phyloP scores from a whole-genome alignment of 805 yeast genomes.

The Nakazawaea peltata region DNA sequence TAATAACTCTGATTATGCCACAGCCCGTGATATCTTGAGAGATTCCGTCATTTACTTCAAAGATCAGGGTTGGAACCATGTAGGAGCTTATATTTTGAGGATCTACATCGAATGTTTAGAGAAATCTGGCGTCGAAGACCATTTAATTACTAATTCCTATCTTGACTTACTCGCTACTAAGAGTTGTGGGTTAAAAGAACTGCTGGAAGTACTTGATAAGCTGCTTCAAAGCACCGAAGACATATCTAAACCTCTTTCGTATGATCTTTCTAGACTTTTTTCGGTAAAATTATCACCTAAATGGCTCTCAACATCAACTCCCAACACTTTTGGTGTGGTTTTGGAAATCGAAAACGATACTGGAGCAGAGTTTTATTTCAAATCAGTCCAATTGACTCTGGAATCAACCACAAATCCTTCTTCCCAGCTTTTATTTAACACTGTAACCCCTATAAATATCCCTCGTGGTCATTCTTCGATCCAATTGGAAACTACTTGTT shows the following conservation, averaged over 20 bases:
- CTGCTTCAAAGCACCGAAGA: no score
- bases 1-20: slow-evolving; percentile 44
- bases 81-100: slow-evolving; percentile 60
- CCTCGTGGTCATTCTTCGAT: no score
- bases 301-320: no score
- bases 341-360: slow-evolving; percentile 24
- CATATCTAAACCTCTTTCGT: no score
- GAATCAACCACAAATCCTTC: no score
- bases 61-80: slow-evolving; percentile 64
- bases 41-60: slow-evolving; percentile 64
- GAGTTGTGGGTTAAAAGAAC: slow-evolving; percentile 11
- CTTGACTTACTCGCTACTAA: slow-evolving; percentile 29
- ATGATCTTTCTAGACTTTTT: no score
- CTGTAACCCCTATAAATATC: no score
- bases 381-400: no score
- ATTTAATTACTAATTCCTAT: slow-evolving; percentile 29
- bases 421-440: no score
- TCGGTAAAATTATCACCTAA: no score
- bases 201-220: slow-evolving; percentile 12
- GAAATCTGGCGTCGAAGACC: slow-evolving; percentile 19
- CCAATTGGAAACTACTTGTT: no score
- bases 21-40: slow-evolving; percentile 55
- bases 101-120: slow-evolving; percentile 65
- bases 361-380: no score
- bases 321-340: slow-evolving; percentile 28